A percentile compares a stretch with the other conserved stretches of the same genome.
phyloP scores from a whole-genome alignment of 2,329 filamentous ascomycete genomes.

The Didymella sp. region DNA sequence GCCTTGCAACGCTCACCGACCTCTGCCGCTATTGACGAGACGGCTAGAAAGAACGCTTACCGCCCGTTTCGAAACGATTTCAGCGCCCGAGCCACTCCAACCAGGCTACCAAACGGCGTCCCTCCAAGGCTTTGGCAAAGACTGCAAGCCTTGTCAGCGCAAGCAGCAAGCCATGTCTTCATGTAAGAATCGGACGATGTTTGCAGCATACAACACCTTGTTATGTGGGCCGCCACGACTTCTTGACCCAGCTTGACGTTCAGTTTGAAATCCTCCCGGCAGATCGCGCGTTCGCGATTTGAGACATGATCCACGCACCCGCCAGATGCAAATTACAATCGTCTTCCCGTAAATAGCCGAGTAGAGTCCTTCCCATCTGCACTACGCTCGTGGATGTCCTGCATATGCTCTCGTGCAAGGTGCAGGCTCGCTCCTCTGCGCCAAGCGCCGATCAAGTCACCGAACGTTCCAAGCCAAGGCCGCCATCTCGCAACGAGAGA shows the following conservation, averaged over 20 bases:
- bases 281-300: not conserved
- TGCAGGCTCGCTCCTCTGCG: not conserved
- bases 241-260: not conserved
- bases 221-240: not conserved
- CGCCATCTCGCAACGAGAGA: not conserved
- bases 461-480: slow-evolving; percentile 4
- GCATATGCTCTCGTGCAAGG: not conserved
- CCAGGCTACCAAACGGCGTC: not conserved
- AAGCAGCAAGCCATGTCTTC: too few species aligned
- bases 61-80: not conserved
- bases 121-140: not conserved
- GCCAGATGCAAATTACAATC: not conserved
- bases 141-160: not conserved
- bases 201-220: not conserved
- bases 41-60: not conserved
- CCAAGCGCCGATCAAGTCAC: slow-evolving; percentile 8
- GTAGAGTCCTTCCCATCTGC: not conserved
- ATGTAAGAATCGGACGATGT: not conserved
- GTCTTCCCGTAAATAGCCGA: not conserved
- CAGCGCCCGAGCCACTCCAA: not conserved
- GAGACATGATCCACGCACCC: not conserved
- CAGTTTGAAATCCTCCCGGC: not conserved
- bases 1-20: not conserved
- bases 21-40: not conserved
- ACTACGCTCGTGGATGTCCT: not conserved